Evolutionary conservation across 306 rosid genomes (phyloP).

Genomic region (Ochetophila trinervis): DNA sequence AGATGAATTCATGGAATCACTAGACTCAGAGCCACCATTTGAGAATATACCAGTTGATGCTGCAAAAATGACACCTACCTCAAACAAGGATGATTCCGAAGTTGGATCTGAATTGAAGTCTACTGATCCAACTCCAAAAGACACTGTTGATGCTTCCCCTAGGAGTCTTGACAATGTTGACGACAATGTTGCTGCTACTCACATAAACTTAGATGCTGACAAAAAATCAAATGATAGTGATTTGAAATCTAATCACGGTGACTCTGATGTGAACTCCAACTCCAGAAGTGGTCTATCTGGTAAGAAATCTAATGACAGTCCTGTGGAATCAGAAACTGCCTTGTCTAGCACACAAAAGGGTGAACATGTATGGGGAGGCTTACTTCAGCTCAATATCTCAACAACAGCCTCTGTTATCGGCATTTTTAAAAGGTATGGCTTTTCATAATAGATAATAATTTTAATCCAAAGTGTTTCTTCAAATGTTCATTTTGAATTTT

Average conservation of each 20-base stretch:
- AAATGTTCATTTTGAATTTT: background rate
- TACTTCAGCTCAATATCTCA: conserved; percentile 64
- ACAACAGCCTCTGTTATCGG: conserved; percentile 54
- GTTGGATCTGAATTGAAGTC: conserved; percentile 38
- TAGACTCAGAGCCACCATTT: conserved; percentile 75
- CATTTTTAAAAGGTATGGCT: conserved; percentile 66
- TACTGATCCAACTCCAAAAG: conserved; percentile 35
- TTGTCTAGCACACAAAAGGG: conserved; percentile 30
- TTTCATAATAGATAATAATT: background rate
- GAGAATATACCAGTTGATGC: conserved; percentile 50
- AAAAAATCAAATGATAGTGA: conserved; percentile 23
- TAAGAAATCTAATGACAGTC: conserved; percentile 32
- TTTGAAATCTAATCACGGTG: conserved; percentile 1
- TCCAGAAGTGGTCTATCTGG: conserved; percentile 23
- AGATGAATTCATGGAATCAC: conserved; percentile 95
- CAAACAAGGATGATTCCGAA: conserved; percentile 46
- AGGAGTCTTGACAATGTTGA: conserved; percentile 25
- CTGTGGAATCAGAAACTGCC: conserved; percentile 31
- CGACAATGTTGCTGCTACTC: conserved; percentile 16
- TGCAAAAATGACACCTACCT: conserved; percentile 35
- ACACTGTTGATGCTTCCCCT: conserved; percentile 20
- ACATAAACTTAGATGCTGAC: conserved; percentile 19
- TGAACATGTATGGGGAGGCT: conserved; percentile 77
- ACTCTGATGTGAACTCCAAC: conserved; percentile 25
- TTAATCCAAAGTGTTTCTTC: background rate